Conservation (phyloP, 495 filamentous ascomycete genomes). For the Talaromyces stipitatus region DNA sequence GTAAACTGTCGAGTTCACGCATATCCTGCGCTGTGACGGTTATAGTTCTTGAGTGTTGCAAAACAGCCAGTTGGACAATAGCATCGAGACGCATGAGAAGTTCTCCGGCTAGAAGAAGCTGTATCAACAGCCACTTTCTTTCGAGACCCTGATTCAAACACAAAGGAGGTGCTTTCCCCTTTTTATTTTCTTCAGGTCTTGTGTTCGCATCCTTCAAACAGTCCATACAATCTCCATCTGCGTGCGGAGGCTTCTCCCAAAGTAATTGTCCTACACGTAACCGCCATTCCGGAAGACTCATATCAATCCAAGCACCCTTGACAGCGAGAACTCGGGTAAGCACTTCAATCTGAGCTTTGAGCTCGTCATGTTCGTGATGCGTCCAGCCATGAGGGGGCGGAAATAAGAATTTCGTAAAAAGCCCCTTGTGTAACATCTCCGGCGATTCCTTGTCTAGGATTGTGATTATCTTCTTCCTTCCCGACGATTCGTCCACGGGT, state of each 20-base stretch:
- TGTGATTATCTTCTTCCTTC: slow-evolving; percentile 10
- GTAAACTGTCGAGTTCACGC: slow-evolving; percentile 53
- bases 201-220: slow-evolving; percentile 12
- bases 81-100: slow-evolving; percentile 68
- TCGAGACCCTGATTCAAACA: slow-evolving; percentile 37
- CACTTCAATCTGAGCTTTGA: slow-evolving; percentile 46
- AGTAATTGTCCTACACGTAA: slow-evolving; percentile 73
- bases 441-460: slow-evolving; percentile 36
- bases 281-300: slow-evolving; percentile 73
- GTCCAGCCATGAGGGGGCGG: slow-evolving; percentile 25
- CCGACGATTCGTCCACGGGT: slow-evolving; percentile 13
- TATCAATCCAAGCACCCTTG: slow-evolving; percentile 63
- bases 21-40: slow-evolving; percentile 52
- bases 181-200: neutral
- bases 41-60: slow-evolving; percentile 38
- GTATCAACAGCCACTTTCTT: slow-evolving; percentile 71
- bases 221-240: slow-evolving; percentile 44
- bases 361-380: slow-evolving; percentile 22
- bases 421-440: slow-evolving; percentile 32
- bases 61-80: slow-evolving; percentile 47
- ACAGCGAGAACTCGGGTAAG: slow-evolving; percentile 37
- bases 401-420: slow-evolving; percentile 40
- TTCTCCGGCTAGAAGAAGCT: slow-evolving; percentile 71
- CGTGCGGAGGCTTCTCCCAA: slow-evolving; percentile 52
- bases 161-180: neutral